Evolutionary conservation across 169 alveolate species (phyloP).

Genomic region (Babesia microti): DNA sequence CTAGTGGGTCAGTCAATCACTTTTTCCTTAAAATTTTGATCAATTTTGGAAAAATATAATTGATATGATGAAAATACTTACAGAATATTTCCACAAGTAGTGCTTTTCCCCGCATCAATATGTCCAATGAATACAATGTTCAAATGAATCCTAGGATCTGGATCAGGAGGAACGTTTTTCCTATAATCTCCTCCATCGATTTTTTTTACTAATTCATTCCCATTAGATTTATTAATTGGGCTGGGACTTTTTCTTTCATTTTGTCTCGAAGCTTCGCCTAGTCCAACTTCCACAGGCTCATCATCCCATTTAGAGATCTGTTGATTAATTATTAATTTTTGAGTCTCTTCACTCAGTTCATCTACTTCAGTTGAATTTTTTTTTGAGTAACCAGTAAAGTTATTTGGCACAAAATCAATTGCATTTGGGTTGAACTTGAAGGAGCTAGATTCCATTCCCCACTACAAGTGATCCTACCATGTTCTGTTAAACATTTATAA

Average conservation of each 20-base stretch:
- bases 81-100: constrained; percentile 93
- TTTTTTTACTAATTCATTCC: constrained; percentile 6
- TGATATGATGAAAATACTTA: constrained; percentile 37
- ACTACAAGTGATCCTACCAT: no score
- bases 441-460: no score
- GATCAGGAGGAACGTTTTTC: constrained; percentile 39
- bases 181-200: constrained; percentile 5
- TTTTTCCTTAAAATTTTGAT: not conserved
- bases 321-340: not conserved
- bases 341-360: constrained; percentile 2
- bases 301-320: constrained; percentile 8
- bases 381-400: no score
- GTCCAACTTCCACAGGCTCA: constrained; percentile 1
- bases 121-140: constrained; percentile 98
- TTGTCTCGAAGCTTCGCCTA: no score
- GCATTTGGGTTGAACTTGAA: constrained; percentile 38
- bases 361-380: no score
- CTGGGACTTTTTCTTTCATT: no score
- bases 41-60: not conserved
- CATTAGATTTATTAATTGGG: no score
- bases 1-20: no score
- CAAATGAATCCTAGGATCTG: constrained; percentile 78
- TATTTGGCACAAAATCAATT: constrained; percentile 30
- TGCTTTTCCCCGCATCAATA: constrained; percentile 99
- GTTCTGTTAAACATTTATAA: no score